Base-by-base conservation (phyloP, 345 rosid species). In the Citrus medica region DNA sequence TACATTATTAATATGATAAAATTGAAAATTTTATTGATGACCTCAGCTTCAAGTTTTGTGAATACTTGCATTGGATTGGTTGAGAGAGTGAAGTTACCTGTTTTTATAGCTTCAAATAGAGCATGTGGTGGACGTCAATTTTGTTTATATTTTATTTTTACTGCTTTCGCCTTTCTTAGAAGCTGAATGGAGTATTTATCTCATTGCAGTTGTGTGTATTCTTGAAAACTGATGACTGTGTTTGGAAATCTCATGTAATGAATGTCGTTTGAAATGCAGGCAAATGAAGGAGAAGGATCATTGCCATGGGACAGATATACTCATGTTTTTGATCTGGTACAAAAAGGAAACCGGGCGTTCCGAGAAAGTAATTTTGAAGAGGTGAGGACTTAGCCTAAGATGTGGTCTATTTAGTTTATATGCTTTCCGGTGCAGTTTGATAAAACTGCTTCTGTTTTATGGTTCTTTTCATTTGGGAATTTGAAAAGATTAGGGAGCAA, bases 321-420 rank as follows among this genome's bases (percentile, higher is more conserved):
- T 77, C 89, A 85, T 79, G 94, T 91, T 76, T 85, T 85, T 81
- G 89, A 91, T 73, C 89, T 91, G 27, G 88, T 92, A 38, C 87
- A 81, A 79, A 87, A 83, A 65, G 99, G 95, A 65, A 93, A 93
- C 83, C 80, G 69, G 77, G 88, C 95, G 59, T 93, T 90, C 78
- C 91, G 90, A 56, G 88, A 88, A 27, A 83, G 84, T 78, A 83
- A 27, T 80, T 91, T 93, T 83, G 97, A 92, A 85, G 88, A 92
- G 94, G 99, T 91, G 68, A 71, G 21, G 4, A 9, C 37, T 32
- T 69, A 21, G 60, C 77, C 78, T 62, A 7, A 42, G 65, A 3
- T 35, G 38, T 16, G n/a, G 64, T 69, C 32, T 67, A 74, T 24
- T 35, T 22, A 6, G 12, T 65, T 51, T 58, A n/a, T n/a, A 71